Percentiles rank a stretch among this genome's conserved stretches.
Evolutionary conservation across 2,329 filamentous ascomycete genomes (phyloP).

Genomic region (Fusarium denticulatum): DNA sequence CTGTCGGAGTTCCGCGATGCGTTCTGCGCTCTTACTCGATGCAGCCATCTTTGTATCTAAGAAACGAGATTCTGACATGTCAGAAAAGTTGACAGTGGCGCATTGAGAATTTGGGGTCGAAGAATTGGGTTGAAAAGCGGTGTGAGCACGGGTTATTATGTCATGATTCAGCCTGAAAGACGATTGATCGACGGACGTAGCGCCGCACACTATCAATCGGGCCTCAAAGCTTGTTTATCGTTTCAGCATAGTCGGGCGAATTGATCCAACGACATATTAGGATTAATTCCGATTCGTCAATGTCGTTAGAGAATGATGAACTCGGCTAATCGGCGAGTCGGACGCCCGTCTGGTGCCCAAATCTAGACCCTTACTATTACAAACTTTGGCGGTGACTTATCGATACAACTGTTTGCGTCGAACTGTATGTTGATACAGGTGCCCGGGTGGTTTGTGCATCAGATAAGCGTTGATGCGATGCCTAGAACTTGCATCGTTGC

Average conservation of each 20-base stretch:
- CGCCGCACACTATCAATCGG: background rate
- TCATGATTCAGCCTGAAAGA: background rate
- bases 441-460: rapidly evolving
- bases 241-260: background rate
- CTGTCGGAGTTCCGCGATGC: background rate
- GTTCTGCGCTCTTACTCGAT: background rate
- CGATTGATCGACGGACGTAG: background rate
- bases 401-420: rapidly evolving
- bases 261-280: background rate
- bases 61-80: background rate
- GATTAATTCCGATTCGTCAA: background rate
- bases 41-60: background rate
- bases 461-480: background rate
- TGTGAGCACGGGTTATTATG: background rate
- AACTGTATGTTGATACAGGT: rapidly evolving
- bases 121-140: background rate
- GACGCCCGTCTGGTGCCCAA: too few species aligned
- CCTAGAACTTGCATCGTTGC: background rate
- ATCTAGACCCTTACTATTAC: background rate
- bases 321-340: background rate
- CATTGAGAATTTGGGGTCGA: background rate
- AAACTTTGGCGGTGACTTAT: background rate
- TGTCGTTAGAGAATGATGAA: too few species aligned
- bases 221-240: background rate
- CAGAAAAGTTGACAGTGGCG: background rate